Evolutionary conservation across 2,329 filamentous ascomycete species (phyloP), one percentile per base, ranked within the genome.

Genomic region (Ceratocystis albifundus): DNA sequence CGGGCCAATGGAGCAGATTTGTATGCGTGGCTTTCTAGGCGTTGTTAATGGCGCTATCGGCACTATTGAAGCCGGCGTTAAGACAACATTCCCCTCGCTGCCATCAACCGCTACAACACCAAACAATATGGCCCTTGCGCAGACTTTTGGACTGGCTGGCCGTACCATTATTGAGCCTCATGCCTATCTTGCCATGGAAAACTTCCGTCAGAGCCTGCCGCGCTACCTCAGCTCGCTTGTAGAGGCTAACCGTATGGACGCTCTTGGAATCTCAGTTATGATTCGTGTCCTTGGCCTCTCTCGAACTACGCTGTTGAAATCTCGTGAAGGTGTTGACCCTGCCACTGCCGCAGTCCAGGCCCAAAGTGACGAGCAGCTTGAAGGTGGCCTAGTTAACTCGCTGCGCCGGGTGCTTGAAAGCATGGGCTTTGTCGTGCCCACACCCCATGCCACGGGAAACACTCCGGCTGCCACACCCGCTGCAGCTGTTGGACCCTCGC

Each of bases 211-310:
- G 63, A 75, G 77, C 1, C 74, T 82, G 57, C 75, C 75, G 53
- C 72, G 70, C 0, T 76, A 75, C 53, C 74, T 82, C 50, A 75
- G 74, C 53, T 72, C 70, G 0, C 76, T 75, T 53, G 71, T 77
- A 1, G 78, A 78, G 25, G 74, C 75, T 65, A 73, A 73, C 30
- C 76, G 75, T 67, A 77, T 79, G 12, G 79, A 82, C 69, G 75
- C 76, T 10, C 73, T 82, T 44, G 74, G 80, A 0, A 71, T 82
- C 41, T 81, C 79, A 1, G 79, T 80, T 12, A 79, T 82, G 61
- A 77, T 82, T 68, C 79, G 79, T 25, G 78, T 79, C 1, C 73
- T 82, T 5, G 80, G 79, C 2, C 75, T 82, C 20, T 76, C 78
- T 2, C 75, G 78, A 44, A 74, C 74, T 3, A 80, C 77, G 68